A percentile compares a stretch with the other conserved stretches of the same genome.
Evolutionary conservation across 2,329 filamentous ascomycete species (phyloP).

Genomic region (Stagonosporopsis vannaccii): DNA sequence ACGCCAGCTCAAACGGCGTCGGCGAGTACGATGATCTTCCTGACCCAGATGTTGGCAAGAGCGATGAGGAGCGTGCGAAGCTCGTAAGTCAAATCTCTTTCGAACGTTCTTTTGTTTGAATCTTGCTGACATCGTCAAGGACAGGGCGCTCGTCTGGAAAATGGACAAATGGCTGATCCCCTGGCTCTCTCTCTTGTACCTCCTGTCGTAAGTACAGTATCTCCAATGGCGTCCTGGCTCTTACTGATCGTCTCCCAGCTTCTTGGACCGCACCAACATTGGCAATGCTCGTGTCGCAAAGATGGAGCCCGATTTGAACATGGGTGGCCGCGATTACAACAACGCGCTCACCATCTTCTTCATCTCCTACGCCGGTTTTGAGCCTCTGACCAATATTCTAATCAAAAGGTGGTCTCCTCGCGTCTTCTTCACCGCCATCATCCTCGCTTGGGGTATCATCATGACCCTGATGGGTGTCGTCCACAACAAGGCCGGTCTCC

Average conservation of each 20-base stretch:
- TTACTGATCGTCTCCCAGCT: conserved; percentile 18
- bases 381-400: conserved; percentile 66
- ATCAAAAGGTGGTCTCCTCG: conserved; percentile 66
- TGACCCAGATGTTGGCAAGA: conserved; percentile 46
- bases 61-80: conserved; percentile 42
- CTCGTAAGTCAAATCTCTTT: conserved; percentile 34
- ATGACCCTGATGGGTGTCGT: conserved; percentile 60
- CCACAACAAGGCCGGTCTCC: conserved; percentile 46
- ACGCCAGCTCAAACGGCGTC: conserved; percentile 27
- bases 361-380: conserved; percentile 57
- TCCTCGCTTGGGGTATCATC: conserved; percentile 56
- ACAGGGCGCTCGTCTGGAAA: conserved; percentile 51
- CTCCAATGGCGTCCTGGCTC: neutral
- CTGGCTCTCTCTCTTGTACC: conserved; percentile 52
- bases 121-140: conserved; percentile 34
- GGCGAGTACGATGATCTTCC: conserved; percentile 45
- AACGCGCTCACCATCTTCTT: conserved; percentile 73
- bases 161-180: conserved; percentile 53
- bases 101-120: neutral
- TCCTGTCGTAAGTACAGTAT: conserved; percentile 38
- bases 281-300: conserved; percentile 56
- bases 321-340: conserved; percentile 66
- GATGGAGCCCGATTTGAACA: conserved; percentile 37
- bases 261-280: conserved; percentile 49
- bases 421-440: conserved; percentile 55